Evolutionary conservation across 2,329 filamentous ascomycete species (phyloP).

Genomic region (Metarhizium sp.): DNA sequence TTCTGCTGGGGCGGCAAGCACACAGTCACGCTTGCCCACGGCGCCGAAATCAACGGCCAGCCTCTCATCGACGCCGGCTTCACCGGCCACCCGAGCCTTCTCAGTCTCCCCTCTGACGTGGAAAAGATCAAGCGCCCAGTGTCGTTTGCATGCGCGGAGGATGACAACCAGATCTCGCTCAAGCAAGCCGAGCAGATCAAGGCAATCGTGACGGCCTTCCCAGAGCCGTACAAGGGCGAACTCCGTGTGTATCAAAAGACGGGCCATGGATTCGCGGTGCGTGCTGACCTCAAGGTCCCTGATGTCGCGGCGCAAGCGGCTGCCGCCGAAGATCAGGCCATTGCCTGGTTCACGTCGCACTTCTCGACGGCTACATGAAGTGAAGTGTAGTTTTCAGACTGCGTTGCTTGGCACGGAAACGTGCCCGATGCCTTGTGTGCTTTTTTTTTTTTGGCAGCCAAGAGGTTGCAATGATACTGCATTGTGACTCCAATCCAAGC

Average conservation of each 20-base stretch:
- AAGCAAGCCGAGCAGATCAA: slow-evolving; percentile 24
- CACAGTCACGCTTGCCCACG: slow-evolving; percentile 35
- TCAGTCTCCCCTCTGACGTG: slow-evolving; percentile 38
- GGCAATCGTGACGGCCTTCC: slow-evolving; percentile 24
- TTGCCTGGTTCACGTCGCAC: slow-evolving; percentile 23
- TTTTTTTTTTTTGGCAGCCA: too few species aligned
- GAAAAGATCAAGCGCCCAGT: slow-evolving; percentile 33
- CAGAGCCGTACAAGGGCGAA: slow-evolving; percentile 24
- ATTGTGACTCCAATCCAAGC: background rate
- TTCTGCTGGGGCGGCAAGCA: slow-evolving; percentile 58
- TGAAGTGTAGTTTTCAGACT: background rate
- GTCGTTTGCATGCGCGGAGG: slow-evolving; percentile 35
- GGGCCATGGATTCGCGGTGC: slow-evolving; percentile 32
- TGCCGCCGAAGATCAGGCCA: slow-evolving; percentile 23
- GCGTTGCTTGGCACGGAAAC: background rate
- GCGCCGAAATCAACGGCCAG: slow-evolving; percentile 18
- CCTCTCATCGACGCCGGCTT: slow-evolving; percentile 42
- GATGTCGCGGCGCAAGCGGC: slow-evolving; percentile 17
- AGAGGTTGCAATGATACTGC: too few species aligned
- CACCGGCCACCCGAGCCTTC: slow-evolving; percentile 40
- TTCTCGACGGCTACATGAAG: slow-evolving; percentile 5
- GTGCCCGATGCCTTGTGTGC: too few species aligned
- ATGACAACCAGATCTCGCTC: slow-evolving; percentile 28
- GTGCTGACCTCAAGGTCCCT: slow-evolving; percentile 18
- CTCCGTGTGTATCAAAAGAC: slow-evolving; percentile 26